A percentile compares a stretch with the other conserved stretches of the same genome.
Conservation (phyloP, 2,329 filamentous ascomycete species). For the Cadophora gregata region DNA sequence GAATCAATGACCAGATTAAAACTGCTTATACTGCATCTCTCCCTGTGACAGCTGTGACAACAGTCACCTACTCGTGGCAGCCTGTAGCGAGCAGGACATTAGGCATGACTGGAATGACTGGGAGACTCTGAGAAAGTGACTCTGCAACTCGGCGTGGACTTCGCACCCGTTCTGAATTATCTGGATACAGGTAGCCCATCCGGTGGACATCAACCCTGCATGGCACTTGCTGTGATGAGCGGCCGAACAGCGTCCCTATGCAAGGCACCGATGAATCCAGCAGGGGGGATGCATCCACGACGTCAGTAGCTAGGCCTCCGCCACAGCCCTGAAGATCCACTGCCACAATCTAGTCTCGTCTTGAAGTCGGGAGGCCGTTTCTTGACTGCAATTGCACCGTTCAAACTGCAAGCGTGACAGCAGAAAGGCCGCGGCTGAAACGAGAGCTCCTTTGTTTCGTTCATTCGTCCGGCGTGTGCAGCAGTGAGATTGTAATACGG, state of each 20-base stretch:
- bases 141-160: constrained; percentile 18
- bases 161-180: constrained; percentile 13
- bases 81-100: constrained; percentile 8
- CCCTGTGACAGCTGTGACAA: constrained; percentile 11
- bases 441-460: background rate
- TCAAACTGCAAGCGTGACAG: constrained; percentile 9
- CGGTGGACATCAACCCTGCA: constrained; percentile 7
- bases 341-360: constrained; percentile 2
- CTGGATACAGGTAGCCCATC: constrained; percentile 10
- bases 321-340: constrained; percentile 1
- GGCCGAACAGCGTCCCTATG: background rate
- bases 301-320: constrained; percentile 3
- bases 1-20: constrained; percentile 10
- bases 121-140: constrained; percentile 5
- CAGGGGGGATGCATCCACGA: background rate
- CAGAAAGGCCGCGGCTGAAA: constrained; percentile 8
- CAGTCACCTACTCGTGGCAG: constrained; percentile 2
- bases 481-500: constrained; percentile 11
- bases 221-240: background rate
- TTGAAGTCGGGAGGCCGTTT: background rate
- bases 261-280: constrained; percentile 21
- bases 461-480: background rate
- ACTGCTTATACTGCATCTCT: background rate
- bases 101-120: constrained; percentile 15
- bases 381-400: constrained; percentile 2